Conservation (phyloP, 2,329 filamentous ascomycete genomes). For the Botrytis byssoidea region DNA sequence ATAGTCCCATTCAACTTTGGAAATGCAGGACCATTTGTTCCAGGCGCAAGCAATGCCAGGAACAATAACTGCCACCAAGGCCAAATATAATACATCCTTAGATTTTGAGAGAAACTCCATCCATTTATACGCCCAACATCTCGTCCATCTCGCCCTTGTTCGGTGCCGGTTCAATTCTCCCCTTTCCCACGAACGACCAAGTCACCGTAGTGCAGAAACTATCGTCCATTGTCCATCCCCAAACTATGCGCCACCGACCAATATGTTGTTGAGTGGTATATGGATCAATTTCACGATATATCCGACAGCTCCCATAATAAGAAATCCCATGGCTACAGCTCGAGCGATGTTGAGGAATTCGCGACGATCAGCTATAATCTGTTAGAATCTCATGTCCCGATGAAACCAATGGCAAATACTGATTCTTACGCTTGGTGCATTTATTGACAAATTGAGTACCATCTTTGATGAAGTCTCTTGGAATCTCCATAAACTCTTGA, state of each 20-base stretch:
- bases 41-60: background rate
- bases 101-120: constrained; percentile 18
- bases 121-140: constrained; percentile 18
- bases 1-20: background rate
- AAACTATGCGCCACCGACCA: constrained; percentile 45
- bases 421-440: constrained; percentile 46
- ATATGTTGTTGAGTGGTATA: constrained; percentile 54
- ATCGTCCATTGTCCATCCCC: background rate
- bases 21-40: constrained; percentile 4
- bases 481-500: constrained; percentile 56
- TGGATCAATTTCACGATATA: constrained; percentile 53
- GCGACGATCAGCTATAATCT: constrained; percentile 39
- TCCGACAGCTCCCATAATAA: constrained; percentile 53
- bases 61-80: constrained; percentile 11
- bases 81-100: constrained; percentile 22
- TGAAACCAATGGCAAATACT: background rate
- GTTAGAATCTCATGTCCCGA: background rate
- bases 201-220: background rate
- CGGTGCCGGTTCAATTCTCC: background rate
- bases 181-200: background rate
- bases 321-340: constrained; percentile 52
- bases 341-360: constrained; percentile 49
- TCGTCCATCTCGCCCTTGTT: background rate
- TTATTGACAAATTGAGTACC: constrained; percentile 45
- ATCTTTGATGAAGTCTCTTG: constrained; percentile 48